These are phyloP conservation scores for Xerocomus tenax DNA, from an alignment of 1,284 basidiomycete species.

Conservation along the genomic window DNA sequence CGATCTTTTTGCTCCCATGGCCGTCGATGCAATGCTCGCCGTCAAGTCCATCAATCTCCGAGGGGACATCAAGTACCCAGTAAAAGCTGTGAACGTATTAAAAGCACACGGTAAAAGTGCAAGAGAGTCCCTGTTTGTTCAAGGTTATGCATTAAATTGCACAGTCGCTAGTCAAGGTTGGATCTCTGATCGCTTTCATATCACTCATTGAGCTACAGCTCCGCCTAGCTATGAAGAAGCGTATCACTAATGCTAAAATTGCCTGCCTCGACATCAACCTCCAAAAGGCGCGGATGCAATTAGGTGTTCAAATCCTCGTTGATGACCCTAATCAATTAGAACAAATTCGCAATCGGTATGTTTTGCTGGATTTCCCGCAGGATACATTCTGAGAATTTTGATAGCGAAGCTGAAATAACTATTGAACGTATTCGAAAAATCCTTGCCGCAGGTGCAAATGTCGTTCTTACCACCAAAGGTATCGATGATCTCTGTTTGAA, in stretches of 20 bases:
- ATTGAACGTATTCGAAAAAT: constrained; percentile 95
- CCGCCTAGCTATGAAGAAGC: constrained; percentile 88
- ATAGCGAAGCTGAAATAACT: constrained; percentile 91
- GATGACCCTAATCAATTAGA: constrained; percentile 96
- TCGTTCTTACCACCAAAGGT: constrained; percentile 95
- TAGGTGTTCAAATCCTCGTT: constrained; percentile 95
- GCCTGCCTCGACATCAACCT: constrained; percentile 98
- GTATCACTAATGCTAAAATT: constrained; percentile 89
- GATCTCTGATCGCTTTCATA: constrained; percentile 2
- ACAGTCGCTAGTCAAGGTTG: constrained; percentile 96
- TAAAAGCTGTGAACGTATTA: constrained; percentile 98
- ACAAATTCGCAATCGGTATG: constrained; percentile 85
- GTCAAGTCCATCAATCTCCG: constrained; percentile 92
- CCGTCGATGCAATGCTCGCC: constrained; percentile 97
- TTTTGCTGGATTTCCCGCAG: constrained; percentile 1
- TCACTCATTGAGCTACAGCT: constrained; percentile 4
- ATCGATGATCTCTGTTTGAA: constrained; percentile 98
- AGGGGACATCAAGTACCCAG: constrained; percentile 97
- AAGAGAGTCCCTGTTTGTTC: constrained; percentile 89
- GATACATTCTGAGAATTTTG: constrained; percentile 5
- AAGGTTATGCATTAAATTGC: constrained; percentile 97
- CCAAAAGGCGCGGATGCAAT: constrained; percentile 94
- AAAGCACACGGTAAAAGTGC: constrained; percentile 98
- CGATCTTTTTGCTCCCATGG: constrained; percentile 96
- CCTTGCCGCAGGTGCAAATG: constrained; percentile 91